Percentiles rank a stretch among this genome's conserved stretches.
Conservation (phyloP, 164 flowering plant genomes). For the grape (Vitis vinifera) region DNA sequence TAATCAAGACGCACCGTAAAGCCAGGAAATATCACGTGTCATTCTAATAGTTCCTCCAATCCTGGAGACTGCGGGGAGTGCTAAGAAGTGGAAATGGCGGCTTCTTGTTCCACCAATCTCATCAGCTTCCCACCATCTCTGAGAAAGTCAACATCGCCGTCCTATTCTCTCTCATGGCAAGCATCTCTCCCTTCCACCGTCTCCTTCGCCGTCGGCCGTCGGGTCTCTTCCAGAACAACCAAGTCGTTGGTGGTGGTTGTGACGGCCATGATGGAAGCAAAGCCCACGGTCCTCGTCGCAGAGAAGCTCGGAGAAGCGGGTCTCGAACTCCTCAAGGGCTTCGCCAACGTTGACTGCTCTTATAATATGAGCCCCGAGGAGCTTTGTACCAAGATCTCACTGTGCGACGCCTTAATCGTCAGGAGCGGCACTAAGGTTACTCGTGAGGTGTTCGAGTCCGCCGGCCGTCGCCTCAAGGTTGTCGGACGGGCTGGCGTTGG, state of each 20-base stretch:
- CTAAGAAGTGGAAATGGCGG: constrained; percentile 5
- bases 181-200: constrained; percentile 11
- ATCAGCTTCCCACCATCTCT: neutral
- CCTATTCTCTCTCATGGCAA: constrained; percentile 19
- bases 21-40: no score
- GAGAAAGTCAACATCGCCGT: neutral
- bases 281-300: constrained; percentile 43
- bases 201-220: constrained; percentile 5
- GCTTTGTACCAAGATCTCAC: constrained; percentile 39
- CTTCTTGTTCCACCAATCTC: constrained; percentile 2
- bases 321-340: constrained; percentile 21
- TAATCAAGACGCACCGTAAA: no score
- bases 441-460: constrained; percentile 40
- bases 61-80: no score
- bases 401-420: constrained; percentile 46
- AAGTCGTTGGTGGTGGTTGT: constrained; percentile 6
- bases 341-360: constrained; percentile 43
- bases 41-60: no score
- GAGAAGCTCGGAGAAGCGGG: constrained; percentile 47
- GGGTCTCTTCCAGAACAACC: neutral
- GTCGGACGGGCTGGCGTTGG: constrained; percentile 53
- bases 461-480: constrained; percentile 41
- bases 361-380: constrained; percentile 35
- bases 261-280: constrained; percentile 24
- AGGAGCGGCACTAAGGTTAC: constrained; percentile 44